Conservation (phyloP, 768 basidiomycete genomes). For the Solioccasus polychromus region DNA sequence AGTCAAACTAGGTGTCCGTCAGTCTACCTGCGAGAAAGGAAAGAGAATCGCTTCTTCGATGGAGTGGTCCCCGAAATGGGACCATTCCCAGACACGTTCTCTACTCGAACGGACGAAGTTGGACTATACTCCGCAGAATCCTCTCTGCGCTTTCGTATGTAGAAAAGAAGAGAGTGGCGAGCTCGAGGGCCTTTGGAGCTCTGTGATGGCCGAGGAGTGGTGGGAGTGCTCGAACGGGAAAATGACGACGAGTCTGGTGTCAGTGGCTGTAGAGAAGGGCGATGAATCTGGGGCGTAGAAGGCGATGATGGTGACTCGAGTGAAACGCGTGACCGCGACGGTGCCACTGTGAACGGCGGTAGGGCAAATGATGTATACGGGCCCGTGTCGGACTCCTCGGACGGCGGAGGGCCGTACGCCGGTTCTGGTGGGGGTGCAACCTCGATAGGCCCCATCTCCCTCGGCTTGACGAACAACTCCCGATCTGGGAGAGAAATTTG, state of each 20-base stretch:
- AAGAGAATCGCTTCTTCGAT: constrained; percentile 28
- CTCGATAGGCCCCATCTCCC: constrained; percentile 29
- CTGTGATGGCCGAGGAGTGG: constrained; percentile 24
- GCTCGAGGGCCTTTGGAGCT: constrained; percentile 26
- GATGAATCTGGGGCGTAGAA: constrained; percentile 22
- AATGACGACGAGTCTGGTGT: constrained; percentile 30
- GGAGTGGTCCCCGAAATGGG: constrained; percentile 2
- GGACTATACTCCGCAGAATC: constrained; percentile 21
- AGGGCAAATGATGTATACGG: constrained; percentile 32
- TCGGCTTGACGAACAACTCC: constrained; percentile 28
- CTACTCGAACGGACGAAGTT: constrained; percentile 18
- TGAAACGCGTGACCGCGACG: constrained; percentile 19
- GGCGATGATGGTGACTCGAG: constrained; percentile 18
- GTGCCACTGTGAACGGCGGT: constrained; percentile 23
- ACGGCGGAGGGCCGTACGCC: constrained; percentile 19
- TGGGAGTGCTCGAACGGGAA: constrained; percentile 31
- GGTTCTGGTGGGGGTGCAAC: constrained; percentile 24
- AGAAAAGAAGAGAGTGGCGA: constrained; percentile 29
- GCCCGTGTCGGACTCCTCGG: constrained; percentile 34
- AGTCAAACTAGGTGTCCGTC: constrained; percentile 8
- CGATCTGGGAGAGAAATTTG: constrained; percentile 32
- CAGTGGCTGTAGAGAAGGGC: constrained; percentile 27
- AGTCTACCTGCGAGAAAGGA: constrained; percentile 31
- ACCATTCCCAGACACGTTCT: constrained; percentile 11
- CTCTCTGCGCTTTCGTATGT: constrained; percentile 29